A percentile compares a stretch with the other conserved stretches of the same genome.
Evolutionary conservation across 169 alveolate species (phyloP).

Genomic region (Neospora caninum): DNA sequence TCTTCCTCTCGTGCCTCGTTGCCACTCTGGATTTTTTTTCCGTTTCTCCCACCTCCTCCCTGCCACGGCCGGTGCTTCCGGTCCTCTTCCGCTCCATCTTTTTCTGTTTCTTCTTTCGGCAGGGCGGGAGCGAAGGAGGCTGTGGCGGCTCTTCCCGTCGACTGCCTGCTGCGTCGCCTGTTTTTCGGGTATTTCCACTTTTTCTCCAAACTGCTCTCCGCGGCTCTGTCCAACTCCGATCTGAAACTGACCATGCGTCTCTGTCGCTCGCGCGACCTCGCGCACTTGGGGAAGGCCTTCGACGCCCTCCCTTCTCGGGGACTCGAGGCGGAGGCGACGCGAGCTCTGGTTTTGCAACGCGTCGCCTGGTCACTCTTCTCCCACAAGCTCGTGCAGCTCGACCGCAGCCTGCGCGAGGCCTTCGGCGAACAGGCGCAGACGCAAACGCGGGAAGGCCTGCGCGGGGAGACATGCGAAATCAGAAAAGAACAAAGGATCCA

Average conservation of each 20-base stretch:
- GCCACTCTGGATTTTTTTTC: not conserved
- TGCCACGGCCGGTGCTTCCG: not conserved
- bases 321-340: no score
- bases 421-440: not conserved
- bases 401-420: not conserved
- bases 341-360: not conserved
- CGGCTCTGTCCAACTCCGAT: not conserved
- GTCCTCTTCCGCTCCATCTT: not conserved
- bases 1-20: not conserved
- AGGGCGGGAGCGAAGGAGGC: not conserved
- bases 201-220: not conserved
- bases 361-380: not conserved
- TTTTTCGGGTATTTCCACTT: not conserved
- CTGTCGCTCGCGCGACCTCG: constrained; percentile 4
- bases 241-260: not conserved
- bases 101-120: not conserved
- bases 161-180: constrained; percentile 6
- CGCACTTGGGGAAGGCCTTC: not conserved
- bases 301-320: not conserved
- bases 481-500: no score
- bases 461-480: no score
- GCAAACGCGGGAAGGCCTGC: no score
- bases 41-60: not conserved
- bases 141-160: not conserved
- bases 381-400: not conserved